phyloP scores from a whole-genome alignment of 2,329 filamentous ascomycete genomes.

The Stemphylium vesicarium region DNA sequence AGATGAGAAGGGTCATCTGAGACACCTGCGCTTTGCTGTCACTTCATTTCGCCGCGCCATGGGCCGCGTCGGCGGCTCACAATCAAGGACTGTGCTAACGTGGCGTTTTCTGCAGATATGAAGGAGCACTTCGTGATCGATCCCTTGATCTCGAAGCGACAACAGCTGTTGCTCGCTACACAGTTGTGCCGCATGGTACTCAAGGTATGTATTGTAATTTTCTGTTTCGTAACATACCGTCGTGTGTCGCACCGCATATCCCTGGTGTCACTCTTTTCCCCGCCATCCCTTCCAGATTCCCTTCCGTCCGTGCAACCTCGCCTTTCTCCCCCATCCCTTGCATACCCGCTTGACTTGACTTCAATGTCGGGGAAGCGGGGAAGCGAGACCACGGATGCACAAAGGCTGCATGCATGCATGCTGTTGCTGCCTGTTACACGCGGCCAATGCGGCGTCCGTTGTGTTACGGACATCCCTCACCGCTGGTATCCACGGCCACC shows the following conservation, averaged over 20 bases:
- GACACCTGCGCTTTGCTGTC: conserved; percentile 16
- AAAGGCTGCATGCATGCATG: conserved; percentile 16
- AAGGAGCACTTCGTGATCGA: conserved; percentile 98
- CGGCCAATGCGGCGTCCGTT: conserved; percentile 18
- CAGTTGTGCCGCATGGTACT: conserved; percentile 89
- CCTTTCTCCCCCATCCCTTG: conserved; percentile 18
- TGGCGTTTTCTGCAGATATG: conserved; percentile 70
- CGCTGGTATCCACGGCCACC: neutral
- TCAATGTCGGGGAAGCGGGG: conserved; percentile 30
- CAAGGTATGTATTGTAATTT: conserved; percentile 58
- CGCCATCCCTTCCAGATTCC: conserved; percentile 15
- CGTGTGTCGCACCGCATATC: conserved; percentile 12
- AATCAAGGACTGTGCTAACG: conserved; percentile 33
- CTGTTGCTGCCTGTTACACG: conserved; percentile 28
- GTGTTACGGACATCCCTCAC: conserved; percentile 16
- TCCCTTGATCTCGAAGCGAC: conserved; percentile 95
- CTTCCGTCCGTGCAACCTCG: conserved; percentile 11
- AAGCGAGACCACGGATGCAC: conserved; percentile 16
- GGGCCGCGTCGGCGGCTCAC: conserved; percentile 12
- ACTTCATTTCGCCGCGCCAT: conserved; percentile 8
- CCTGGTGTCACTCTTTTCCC: conserved; percentile 12
- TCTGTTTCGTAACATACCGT: conserved; percentile 19
- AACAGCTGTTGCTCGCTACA: conserved; percentile 94
- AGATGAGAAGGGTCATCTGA: conserved; percentile 14
- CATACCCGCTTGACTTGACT: conserved; percentile 9